phyloP scores from a whole-genome alignment of 2,329 filamentous ascomycete species.

The Claviceps fusiformis region DNA sequence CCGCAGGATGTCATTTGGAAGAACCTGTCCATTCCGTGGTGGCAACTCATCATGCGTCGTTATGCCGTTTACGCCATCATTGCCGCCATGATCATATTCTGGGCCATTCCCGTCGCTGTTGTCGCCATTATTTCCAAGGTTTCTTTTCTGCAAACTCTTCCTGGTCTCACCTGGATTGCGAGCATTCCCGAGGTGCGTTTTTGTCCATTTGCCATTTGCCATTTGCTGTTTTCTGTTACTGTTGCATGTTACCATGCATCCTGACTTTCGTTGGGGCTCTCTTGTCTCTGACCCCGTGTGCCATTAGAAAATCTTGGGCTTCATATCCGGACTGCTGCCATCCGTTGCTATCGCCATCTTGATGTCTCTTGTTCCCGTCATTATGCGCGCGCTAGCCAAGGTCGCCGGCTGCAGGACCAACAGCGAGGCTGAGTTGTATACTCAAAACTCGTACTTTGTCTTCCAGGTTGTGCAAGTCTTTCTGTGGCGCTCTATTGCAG shows the following conservation, averaged over 20 bases:
- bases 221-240: no score
- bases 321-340: slow-evolving; percentile 74
- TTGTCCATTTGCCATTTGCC: no score
- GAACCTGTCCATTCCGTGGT: slow-evolving; percentile 57
- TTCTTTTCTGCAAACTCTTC: slow-evolving; percentile 49
- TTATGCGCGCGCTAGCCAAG: slow-evolving; percentile 57
- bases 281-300: no score
- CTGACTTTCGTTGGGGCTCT: no score
- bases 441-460: slow-evolving; percentile 82
- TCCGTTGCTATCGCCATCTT: slow-evolving; percentile 65
- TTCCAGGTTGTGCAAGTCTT: slow-evolving; percentile 94
- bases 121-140: slow-evolving; percentile 82
- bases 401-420: slow-evolving; percentile 65
- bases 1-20: slow-evolving; percentile 79
- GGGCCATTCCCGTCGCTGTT: slow-evolving; percentile 60
- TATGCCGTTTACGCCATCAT: slow-evolving; percentile 53
- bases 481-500: slow-evolving; percentile 69
- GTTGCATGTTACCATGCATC: no score
- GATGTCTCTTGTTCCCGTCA: slow-evolving; percentile 64
- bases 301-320: slow-evolving; percentile 45
- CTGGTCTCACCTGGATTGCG: slow-evolving; percentile 61
- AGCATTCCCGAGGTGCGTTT: slow-evolving; percentile 42
- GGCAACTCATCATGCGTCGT: slow-evolving; percentile 59
- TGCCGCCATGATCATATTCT: slow-evolving; percentile 68
- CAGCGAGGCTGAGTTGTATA: slow-evolving; percentile 72